Evolutionary conservation across 2,329 filamentous ascomycete genomes (phyloP).

Genomic region (Rasamsonia emersonii): DNA sequence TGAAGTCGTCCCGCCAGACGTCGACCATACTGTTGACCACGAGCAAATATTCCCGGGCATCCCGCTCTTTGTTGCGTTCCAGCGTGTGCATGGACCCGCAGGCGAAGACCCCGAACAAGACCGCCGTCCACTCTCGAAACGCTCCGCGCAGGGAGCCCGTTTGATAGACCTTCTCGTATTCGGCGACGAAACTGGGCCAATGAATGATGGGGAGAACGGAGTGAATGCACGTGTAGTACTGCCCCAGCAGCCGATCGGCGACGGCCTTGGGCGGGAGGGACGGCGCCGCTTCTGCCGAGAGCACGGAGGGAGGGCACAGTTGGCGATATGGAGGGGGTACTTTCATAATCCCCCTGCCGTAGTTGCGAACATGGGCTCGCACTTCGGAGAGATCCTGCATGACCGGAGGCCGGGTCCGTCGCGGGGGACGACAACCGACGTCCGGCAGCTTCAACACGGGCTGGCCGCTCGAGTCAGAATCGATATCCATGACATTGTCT

Average conservation of each 20-base stretch:
- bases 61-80: conserved; percentile 47
- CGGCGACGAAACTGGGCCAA: conserved; percentile 71
- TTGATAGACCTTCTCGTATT: conserved; percentile 70
- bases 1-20: conserved; percentile 71
- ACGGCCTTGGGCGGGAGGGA: conserved; percentile 61
- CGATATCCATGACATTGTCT: conserved; percentile 37
- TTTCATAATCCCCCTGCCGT: conserved; percentile 72
- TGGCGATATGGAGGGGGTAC: conserved; percentile 61
- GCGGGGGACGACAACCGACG: conserved; percentile 57
- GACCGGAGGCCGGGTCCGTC: conserved; percentile 51
- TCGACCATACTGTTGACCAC: conserved; percentile 62
- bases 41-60: conserved; percentile 61
- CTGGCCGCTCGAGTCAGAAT: conserved; percentile 32
- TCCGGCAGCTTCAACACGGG: conserved; percentile 52
- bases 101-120: conserved; percentile 77
- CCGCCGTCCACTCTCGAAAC: conserved; percentile 62
- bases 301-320: conserved; percentile 39
- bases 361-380: conserved; percentile 61
- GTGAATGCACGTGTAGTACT: conserved; percentile 71
- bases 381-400: conserved; percentile 64
- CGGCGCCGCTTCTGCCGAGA: conserved; percentile 47
- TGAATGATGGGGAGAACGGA: conserved; percentile 77
- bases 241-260: conserved; percentile 62
- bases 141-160: conserved; percentile 51
- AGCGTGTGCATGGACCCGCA: conserved; percentile 68